Percentiles rank a stretch among this genome's conserved stretches.
Evolutionary conservation across 768 basidiomycete species (phyloP).

Genomic region (Lentinus tigrinus): DNA sequence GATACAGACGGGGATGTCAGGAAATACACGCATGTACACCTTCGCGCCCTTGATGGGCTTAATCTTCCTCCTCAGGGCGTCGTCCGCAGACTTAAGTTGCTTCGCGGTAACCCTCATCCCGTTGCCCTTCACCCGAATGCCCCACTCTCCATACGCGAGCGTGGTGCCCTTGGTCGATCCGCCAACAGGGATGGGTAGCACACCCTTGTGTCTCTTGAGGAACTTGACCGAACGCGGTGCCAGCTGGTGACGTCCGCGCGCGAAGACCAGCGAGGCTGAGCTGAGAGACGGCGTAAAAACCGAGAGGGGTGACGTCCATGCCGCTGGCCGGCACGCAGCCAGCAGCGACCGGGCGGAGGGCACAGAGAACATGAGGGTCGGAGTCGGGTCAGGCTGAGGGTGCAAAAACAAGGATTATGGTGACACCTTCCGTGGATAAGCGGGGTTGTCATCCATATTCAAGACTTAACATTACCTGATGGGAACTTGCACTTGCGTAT

Average conservation of each 20-base stretch:
- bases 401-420: neutral
- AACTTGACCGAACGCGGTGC: constrained; percentile 84
- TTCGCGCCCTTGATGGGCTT: constrained; percentile 88
- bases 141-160: constrained; percentile 89
- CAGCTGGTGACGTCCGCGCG: constrained; percentile 47
- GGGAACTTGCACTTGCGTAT: no score
- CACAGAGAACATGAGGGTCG: constrained; percentile 30
- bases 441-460: no score
- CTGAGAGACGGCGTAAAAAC: neutral
- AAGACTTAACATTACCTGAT: no score
- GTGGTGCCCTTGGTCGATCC: constrained; percentile 94
- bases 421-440: neutral
- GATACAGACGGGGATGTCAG: constrained; percentile 95
- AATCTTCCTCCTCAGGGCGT: constrained; percentile 85
- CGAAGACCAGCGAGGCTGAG: constrained; percentile 17
- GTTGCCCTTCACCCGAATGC: constrained; percentile 82
- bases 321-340: constrained; percentile 24
- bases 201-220: constrained; percentile 88
- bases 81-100: constrained; percentile 84
- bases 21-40: constrained; percentile 87
- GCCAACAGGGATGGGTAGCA: constrained; percentile 80
- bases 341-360: constrained; percentile 28
- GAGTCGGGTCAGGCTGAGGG: constrained; percentile 15
- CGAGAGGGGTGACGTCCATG: constrained; percentile 10
- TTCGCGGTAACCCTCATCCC: constrained; percentile 84